Percentiles rank a stretch among this genome's conserved stretches.
Conservation (phyloP, 495 filamentous ascomycete genomes). For the Aspergillus sparsus region DNA sequence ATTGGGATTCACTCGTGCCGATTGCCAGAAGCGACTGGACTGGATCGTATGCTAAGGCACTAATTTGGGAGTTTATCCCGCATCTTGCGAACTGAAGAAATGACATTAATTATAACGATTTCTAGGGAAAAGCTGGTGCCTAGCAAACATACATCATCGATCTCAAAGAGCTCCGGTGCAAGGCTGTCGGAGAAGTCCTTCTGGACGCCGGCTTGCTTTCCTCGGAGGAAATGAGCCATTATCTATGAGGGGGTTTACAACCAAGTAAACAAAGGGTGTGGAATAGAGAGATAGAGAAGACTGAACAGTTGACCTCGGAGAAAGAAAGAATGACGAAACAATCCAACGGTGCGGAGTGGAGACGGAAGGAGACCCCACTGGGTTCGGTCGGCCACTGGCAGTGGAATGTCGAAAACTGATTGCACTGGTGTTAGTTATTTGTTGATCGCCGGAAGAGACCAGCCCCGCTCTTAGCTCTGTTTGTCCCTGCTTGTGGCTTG, state of each 20-base stretch:
- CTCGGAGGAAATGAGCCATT: constrained; percentile 85
- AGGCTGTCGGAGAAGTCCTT: constrained; percentile 85
- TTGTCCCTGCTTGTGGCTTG: not conserved
- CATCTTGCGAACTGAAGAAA: constrained; percentile 66
- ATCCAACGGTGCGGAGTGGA: constrained; percentile 32
- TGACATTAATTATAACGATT: constrained; percentile 23
- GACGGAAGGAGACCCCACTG: constrained; percentile 29
- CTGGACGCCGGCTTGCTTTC: constrained; percentile 90
- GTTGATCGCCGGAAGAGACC: constrained; percentile 13
- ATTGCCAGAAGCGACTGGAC: constrained; percentile 92
- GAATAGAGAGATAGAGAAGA: constrained; percentile 18
- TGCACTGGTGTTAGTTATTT: not conserved
- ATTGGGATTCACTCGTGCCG: constrained; percentile 80
- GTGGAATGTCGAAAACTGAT: constrained; percentile 9
- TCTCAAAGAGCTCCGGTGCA: constrained; percentile 68
- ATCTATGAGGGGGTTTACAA: constrained; percentile 10
- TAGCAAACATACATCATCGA: constrained; percentile 69
- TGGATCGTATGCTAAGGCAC: constrained; percentile 83
- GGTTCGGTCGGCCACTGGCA: not conserved
- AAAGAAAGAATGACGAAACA: constrained; percentile 23
- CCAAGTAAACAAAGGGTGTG: constrained; percentile 1
- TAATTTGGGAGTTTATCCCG: constrained; percentile 86
- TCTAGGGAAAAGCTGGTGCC: constrained; percentile 29
- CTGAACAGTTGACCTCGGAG: constrained; percentile 20
- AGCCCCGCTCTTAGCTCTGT: constrained; percentile 20